These are phyloP conservation scores for Warburgia ugandensis DNA, from an alignment of 164 flowering plant genomes.

Conservation along the genomic window DNA sequence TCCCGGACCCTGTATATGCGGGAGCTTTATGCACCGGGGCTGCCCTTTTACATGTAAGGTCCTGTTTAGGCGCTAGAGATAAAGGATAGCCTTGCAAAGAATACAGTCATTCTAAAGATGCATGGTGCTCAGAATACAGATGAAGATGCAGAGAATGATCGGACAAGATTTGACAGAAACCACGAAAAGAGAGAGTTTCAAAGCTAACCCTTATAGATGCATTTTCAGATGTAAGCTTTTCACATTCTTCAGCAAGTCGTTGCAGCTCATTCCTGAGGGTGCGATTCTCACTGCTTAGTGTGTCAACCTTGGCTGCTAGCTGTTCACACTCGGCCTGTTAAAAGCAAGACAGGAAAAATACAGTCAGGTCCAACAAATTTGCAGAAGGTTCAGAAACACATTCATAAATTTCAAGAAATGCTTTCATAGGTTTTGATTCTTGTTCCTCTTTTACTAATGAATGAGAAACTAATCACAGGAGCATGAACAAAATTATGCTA, in stretches of 20 bases:
- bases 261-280: conserved; percentile 52
- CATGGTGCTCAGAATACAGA: too few relatives aligned
- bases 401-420: neutral
- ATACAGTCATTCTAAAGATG: too few relatives aligned
- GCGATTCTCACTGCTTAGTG: conserved; percentile 49
- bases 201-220: conserved; percentile 52
- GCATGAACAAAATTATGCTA: too few relatives aligned
- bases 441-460: too few relatives aligned
- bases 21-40: too few relatives aligned
- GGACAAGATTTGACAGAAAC: neutral
- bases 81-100: too few relatives aligned
- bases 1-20: too few relatives aligned
- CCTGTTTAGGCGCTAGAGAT: too few relatives aligned
- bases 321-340: conserved; percentile 91
- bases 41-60: too few relatives aligned
- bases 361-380: neutral
- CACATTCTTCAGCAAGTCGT: conserved; percentile 69
- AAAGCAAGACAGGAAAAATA: neutral
- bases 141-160: neutral
- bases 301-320: conserved; percentile 62
- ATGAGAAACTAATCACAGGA: too few relatives aligned
- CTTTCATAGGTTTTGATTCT: too few relatives aligned
- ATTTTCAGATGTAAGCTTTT: conserved; percentile 68
- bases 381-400: neutral
- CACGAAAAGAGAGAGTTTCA: neutral